phyloP scores from a whole-genome alignment of 2,329 filamentous ascomycete species.

The Phialophora verrucosa region DNA sequence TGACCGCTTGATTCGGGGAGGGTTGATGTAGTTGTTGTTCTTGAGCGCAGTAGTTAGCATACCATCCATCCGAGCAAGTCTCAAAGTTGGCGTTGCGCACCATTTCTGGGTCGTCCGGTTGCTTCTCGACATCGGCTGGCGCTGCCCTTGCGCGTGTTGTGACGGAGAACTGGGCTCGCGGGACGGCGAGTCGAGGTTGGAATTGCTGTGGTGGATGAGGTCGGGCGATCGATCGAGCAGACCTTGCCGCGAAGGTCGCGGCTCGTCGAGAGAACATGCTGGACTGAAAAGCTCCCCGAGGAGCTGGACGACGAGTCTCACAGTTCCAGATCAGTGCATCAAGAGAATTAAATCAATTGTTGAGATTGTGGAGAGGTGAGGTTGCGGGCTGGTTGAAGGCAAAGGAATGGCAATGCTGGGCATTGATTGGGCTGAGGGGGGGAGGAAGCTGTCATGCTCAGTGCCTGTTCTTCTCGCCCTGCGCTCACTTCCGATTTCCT shows the following conservation, averaged over 20 bases:
- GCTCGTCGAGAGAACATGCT: conserved; percentile 55
- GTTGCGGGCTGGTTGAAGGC: conserved; percentile 16
- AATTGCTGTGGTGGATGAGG: conserved; percentile 13
- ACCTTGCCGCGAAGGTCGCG: conserved; percentile 47
- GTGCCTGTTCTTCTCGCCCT: conserved; percentile 16
- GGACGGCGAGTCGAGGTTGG: conserved; percentile 33
- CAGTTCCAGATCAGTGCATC: conserved; percentile 26
- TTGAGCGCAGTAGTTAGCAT: conserved; percentile 38
- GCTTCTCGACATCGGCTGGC: conserved; percentile 41
- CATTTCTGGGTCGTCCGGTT: conserved; percentile 51
- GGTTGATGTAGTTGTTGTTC: conserved; percentile 57
- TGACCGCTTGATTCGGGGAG: conserved; percentile 75
- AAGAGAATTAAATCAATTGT: conserved; percentile 2
- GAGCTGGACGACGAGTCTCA: conserved; percentile 19
- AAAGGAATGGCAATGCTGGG: conserved; percentile 24
- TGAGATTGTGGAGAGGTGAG: conserved; percentile 16
- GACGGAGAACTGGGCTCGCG: conserved; percentile 52
- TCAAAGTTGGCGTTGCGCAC: conserved; percentile 41
- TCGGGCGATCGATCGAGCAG: conserved; percentile 36
- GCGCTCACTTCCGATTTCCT: conserved; percentile 22
- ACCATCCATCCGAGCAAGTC: conserved; percentile 28
- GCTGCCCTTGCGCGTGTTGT: conserved; percentile 45
- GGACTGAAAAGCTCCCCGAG: conserved; percentile 21
- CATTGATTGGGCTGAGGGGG: conserved; percentile 28
- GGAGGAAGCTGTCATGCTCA: background rate